Conservation (phyloP, 2,329 filamentous ascomycete species). For the Seiridium cupressi region DNA sequence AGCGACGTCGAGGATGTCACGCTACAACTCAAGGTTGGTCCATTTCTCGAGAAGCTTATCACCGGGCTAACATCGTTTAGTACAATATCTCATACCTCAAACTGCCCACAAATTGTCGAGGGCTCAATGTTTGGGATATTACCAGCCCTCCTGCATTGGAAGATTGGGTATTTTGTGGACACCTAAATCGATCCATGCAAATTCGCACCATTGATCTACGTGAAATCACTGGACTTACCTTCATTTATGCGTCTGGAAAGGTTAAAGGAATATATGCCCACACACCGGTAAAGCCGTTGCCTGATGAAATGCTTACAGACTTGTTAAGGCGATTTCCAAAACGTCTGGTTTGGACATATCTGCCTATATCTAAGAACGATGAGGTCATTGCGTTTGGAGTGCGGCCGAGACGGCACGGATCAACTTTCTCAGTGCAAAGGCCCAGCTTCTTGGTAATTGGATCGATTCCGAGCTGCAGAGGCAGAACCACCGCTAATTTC, state of each 20-base stretch:
- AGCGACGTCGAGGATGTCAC: no score
- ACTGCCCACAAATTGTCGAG: no score
- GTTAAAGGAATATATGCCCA: neutral
- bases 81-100: no score
- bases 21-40: no score
- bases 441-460: slow-evolving; percentile 5
- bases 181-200: no score
- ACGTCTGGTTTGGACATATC: neutral
- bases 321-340: neutral
- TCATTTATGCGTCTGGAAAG: neutral
- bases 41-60: no score
- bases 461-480: neutral
- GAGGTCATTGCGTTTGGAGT: neutral
- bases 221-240: slow-evolving; percentile 1
- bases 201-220: neutral
- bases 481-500: neutral
- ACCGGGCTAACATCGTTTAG: no score
- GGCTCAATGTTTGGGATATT: no score
- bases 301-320: neutral
- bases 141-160: no score
- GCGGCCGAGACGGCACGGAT: neutral
- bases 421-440: neutral
- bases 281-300: neutral
- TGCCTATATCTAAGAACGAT: slow-evolving; percentile 5
- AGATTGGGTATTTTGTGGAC: no score